Evolutionary conservation across 2,329 filamentous ascomycete species (phyloP).

Genomic region (Blastomyces parvus): DNA sequence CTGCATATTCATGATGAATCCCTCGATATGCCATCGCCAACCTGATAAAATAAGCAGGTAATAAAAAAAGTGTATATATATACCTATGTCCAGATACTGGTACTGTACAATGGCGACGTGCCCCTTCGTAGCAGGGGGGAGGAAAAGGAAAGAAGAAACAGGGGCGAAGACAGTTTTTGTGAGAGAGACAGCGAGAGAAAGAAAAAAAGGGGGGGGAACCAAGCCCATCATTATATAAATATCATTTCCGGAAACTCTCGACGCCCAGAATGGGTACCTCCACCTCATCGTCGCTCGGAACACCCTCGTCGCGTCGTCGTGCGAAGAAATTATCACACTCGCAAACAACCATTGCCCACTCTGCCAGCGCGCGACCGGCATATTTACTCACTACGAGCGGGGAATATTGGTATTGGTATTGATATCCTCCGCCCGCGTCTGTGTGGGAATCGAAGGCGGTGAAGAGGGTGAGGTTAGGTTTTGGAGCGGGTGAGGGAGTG

Average conservation of each 20-base stretch:
- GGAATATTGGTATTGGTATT: slow-evolving; percentile 17
- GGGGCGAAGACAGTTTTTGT: neutral
- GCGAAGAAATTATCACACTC: slow-evolving; percentile 58
- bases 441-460: slow-evolving; percentile 15
- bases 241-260: slow-evolving; percentile 46
- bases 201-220: slow-evolving; percentile 9
- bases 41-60: neutral
- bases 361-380: slow-evolving; percentile 53
- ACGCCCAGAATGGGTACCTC: slow-evolving; percentile 55
- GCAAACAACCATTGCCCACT: slow-evolving; percentile 53
- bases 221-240: neutral
- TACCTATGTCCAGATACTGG: neutral
- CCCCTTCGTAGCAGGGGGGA: slow-evolving; percentile 9
- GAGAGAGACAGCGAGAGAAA: slow-evolving; percentile 9
- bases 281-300: slow-evolving; percentile 47
- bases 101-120: neutral
- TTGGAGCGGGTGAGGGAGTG: neutral
- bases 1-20: neutral
- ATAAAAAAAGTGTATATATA: neutral
- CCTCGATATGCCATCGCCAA: neutral
- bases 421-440: slow-evolving; percentile 19
- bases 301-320: slow-evolving; percentile 51
- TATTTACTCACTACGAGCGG: slow-evolving; percentile 44
- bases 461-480: neutral
- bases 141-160: slow-evolving; percentile 15